These are phyloP conservation scores for Magnusiomyces paraingens DNA, from an alignment of 1,139 yeast genomes.

Conservation along the genomic window DNA sequence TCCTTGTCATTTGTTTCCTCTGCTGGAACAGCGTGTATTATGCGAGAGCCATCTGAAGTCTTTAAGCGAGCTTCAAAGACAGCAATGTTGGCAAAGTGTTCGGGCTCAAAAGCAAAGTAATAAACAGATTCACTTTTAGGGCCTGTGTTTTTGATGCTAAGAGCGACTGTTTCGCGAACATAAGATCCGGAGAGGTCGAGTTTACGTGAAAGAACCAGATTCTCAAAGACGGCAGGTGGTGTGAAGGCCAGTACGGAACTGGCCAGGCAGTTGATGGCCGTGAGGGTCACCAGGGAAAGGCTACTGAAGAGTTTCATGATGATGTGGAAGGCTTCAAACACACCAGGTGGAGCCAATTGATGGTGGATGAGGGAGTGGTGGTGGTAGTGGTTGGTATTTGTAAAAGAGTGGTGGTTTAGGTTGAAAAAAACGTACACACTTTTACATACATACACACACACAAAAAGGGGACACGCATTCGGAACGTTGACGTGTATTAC, in stretches of 20 bases:
- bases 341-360: too few species aligned
- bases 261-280: too few species aligned
- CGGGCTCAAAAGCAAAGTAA: constrained; percentile 45
- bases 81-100: constrained; percentile 43
- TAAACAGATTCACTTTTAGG: constrained; percentile 50
- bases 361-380: too few species aligned
- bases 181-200: constrained; percentile 65
- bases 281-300: too few species aligned
- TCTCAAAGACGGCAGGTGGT: constrained; percentile 25
- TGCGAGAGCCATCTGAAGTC: constrained; percentile 10
- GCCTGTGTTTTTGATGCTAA: constrained; percentile 57
- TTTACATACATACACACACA: too few species aligned
- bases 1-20: constrained; percentile 17
- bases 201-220: constrained; percentile 27
- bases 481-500: too few species aligned
- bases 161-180: constrained; percentile 52
- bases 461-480: too few species aligned
- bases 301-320: too few species aligned
- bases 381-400: too few species aligned
- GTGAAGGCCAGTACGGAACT: constrained; percentile 6
- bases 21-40: constrained; percentile 16
- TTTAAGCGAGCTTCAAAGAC: constrained; percentile 34
- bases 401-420: too few species aligned
- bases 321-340: too few species aligned
- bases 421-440: too few species aligned